Percentiles rank a stretch among this genome's conserved stretches.
These are phyloP conservation scores for Cadophora malorum DNA, from an alignment of 2,329 filamentous ascomycete genomes.

Conservation along the genomic window DNA sequence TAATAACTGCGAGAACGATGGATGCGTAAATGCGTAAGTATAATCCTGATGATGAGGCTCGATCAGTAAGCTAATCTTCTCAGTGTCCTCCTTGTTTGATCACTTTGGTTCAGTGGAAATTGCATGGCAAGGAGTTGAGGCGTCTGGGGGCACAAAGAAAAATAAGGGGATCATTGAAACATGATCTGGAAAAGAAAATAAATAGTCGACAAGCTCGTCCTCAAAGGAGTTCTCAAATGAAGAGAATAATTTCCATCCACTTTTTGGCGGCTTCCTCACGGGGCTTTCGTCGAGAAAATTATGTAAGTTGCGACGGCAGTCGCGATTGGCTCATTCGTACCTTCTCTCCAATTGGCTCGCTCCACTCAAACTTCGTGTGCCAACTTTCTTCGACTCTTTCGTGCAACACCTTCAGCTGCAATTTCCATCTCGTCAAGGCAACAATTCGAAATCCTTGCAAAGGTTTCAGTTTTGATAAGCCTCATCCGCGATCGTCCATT, in stretches of 20 bases:
- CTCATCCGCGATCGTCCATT: neutral
- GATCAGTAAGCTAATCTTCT: neutral
- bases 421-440: neutral
- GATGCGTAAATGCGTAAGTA: constrained; percentile 37
- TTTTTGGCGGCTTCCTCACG: too few relatives aligned
- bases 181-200: neutral
- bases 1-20: constrained; percentile 36
- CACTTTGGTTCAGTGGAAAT: constrained; percentile 14
- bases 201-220: constrained; percentile 7
- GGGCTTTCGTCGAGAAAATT: neutral
- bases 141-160: constrained; percentile 21
- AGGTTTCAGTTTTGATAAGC: too few relatives aligned
- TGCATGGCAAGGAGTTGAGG: constrained; percentile 34
- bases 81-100: constrained; percentile 40
- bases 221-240: neutral
- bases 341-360: constrained; percentile 11
- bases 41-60: neutral
- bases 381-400: neutral
- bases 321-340: constrained; percentile 19
- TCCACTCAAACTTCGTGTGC: constrained; percentile 8
- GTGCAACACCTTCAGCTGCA: neutral
- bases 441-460: neutral
- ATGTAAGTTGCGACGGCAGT: constrained; percentile 7
- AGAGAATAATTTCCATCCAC: neutral
- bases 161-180: neutral